These are phyloP conservation scores for Sequoia sempervirens DNA, from an alignment of 75 land plant genomes.

Conservation along the genomic window DNA sequence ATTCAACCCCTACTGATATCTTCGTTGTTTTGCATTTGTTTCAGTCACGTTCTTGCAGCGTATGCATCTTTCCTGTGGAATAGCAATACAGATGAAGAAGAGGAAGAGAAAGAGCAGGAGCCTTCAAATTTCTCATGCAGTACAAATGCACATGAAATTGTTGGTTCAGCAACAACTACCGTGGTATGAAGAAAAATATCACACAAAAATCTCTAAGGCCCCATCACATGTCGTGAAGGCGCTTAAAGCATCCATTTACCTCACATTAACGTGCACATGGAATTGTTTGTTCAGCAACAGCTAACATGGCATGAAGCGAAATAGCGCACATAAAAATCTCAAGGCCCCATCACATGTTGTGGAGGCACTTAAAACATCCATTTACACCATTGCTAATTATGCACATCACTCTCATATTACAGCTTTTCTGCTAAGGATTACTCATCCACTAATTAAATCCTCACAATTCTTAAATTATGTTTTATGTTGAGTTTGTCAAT, in stretches of 20 bases:
- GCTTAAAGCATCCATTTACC: not conserved
- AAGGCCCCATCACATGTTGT: no score
- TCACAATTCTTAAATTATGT: no score
- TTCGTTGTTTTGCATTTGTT: not conserved
- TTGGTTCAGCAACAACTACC: not conserved
- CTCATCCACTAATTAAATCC: not conserved
- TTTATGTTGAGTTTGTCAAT: no score
- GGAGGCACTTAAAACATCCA: no score
- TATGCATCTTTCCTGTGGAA: constrained; percentile 57
- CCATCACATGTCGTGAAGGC: not conserved
- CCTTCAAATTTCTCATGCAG: not conserved
- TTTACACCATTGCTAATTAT: no score
- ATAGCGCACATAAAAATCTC: no score
- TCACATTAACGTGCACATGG: not conserved
- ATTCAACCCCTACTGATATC: not conserved
- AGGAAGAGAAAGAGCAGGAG: constrained; percentile 3
- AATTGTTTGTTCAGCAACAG: not conserved
- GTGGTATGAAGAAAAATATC: not conserved
- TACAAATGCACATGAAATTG: not conserved
- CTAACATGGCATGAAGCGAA: no score
- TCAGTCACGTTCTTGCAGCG: constrained; percentile 51
- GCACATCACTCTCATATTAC: not conserved
- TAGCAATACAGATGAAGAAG: constrained; percentile 32
- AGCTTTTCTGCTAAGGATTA: not conserved
- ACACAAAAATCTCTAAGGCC: not conserved